phyloP scores from a whole-genome alignment of 352 stramenopile species.

The Phytophthora pini region DNA sequence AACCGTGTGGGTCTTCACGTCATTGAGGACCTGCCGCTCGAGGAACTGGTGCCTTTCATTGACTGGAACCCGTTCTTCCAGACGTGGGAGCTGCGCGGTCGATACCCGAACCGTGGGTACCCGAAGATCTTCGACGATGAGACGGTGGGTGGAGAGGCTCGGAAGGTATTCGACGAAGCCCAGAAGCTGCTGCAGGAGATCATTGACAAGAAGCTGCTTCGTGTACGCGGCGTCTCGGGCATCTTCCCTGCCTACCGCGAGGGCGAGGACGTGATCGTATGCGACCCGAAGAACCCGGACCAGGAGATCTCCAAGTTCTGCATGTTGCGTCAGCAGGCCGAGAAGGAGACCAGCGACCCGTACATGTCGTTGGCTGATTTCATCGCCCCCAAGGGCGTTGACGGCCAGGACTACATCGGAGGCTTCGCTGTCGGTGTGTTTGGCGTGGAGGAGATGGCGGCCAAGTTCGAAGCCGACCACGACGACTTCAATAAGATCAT shows the following conservation, averaged over 20 bases:
- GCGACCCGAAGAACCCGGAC: constrained; percentile 81
- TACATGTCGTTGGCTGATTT: constrained; percentile 97
- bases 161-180: constrained; percentile 97
- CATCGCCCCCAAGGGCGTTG: constrained; percentile 74
- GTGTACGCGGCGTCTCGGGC: constrained; percentile 92
- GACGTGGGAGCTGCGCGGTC: constrained; percentile 96
- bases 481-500: constrained; percentile 99
- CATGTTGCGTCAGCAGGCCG: constrained; percentile 97
- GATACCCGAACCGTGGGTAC: constrained; percentile 98
- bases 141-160: constrained; percentile 93
- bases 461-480: constrained; percentile 93
- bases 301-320: constrained; percentile 92
- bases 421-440: constrained; percentile 97
- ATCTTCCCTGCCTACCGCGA: constrained; percentile 95
- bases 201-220: constrained; percentile 92
- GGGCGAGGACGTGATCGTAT: constrained; percentile 96
- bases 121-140: constrained; percentile 99
- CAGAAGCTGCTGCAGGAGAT: constrained; percentile 95
- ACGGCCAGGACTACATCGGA: constrained; percentile 90
- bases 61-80: constrained; percentile 99
- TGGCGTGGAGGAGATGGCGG: constrained; percentile 93
- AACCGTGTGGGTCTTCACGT: constrained; percentile 90
- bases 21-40: constrained; percentile 86
- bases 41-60: constrained; percentile 95
- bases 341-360: constrained; percentile 96